A percentile compares a stretch with the other conserved stretches of the same genome.
phyloP scores from a whole-genome alignment of 345 rosid genomes.

The Eucalyptus pauciflora region DNA sequence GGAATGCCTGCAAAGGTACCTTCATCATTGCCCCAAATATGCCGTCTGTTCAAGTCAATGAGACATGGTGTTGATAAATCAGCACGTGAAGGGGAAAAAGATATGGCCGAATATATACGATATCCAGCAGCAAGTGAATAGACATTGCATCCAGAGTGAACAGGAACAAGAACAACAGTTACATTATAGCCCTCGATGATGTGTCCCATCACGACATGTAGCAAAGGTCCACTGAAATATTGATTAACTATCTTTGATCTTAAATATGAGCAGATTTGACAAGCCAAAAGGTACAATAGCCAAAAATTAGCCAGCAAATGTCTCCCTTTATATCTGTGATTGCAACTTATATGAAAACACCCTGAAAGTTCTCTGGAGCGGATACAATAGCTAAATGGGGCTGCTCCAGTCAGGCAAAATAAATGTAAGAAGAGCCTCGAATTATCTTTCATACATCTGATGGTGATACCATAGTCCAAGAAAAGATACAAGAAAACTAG shows the following conservation, averaged over 20 bases:
- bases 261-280: background rate
- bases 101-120: fast-evolving
- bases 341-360: background rate
- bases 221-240: background rate
- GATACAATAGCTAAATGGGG: background rate
- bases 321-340: background rate
- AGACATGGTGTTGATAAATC: background rate
- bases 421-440: background rate
- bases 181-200: background rate
- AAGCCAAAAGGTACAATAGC: background rate
- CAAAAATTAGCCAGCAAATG: background rate
- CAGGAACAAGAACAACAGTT: background rate
- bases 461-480: background rate
- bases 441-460: background rate
- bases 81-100: background rate
- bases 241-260: background rate
- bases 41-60: slow-evolving; percentile 34
- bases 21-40: slow-evolving; percentile 89
- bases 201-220: background rate
- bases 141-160: background rate
- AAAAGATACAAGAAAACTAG: background rate
- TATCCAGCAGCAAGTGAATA: background rate
- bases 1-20: slow-evolving; percentile 9
- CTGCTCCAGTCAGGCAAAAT: fast-evolving
- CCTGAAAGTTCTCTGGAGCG: background rate